Evolutionary conservation across 768 basidiomycete genomes (phyloP).

Genomic region (Hygrocybe punicea): DNA sequence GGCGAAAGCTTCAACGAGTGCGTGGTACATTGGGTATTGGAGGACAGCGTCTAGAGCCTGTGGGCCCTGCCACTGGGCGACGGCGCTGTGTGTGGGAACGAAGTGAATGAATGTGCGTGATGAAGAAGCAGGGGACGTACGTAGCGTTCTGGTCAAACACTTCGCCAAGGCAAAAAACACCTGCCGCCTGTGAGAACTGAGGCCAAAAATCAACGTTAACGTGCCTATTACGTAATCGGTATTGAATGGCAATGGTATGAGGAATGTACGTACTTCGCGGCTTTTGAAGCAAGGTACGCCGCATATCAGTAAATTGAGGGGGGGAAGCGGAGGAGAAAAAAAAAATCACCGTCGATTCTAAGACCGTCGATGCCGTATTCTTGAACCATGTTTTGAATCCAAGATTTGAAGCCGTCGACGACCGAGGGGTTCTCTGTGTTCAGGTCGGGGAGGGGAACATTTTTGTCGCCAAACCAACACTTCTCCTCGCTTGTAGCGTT

Average conservation of each 20-base stretch:
- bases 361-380: slow-evolving; percentile 82
- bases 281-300: slow-evolving; percentile 22
- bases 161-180: slow-evolving; percentile 85
- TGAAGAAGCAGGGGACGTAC: slow-evolving; percentile 33
- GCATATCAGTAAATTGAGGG: neutral
- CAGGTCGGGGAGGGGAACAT: slow-evolving; percentile 72
- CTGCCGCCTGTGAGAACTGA: slow-evolving; percentile 65
- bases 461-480: slow-evolving; percentile 81
- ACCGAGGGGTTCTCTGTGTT: slow-evolving; percentile 71
- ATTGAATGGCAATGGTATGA: neutral
- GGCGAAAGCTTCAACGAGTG: slow-evolving; percentile 60
- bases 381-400: slow-evolving; percentile 66
- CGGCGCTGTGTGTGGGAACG: slow-evolving; percentile 35
- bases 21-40: slow-evolving; percentile 67
- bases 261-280: slow-evolving; percentile 40
- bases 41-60: slow-evolving; percentile 64
- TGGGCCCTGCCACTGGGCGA: slow-evolving; percentile 60
- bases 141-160: slow-evolving; percentile 56
- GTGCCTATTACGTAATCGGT: slow-evolving; percentile 45
- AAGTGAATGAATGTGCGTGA: neutral
- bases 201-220: slow-evolving; percentile 77
- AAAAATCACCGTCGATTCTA: slow-evolving; percentile 64
- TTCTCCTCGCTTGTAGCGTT: slow-evolving; percentile 68
- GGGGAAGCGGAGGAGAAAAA: slow-evolving; percentile 10
- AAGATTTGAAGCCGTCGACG: slow-evolving; percentile 56